Percentiles rank a stretch among this genome's conserved stretches.
phyloP scores from a whole-genome alignment of 805 yeast genomes.

The Diddensiella transvaalensis region DNA sequence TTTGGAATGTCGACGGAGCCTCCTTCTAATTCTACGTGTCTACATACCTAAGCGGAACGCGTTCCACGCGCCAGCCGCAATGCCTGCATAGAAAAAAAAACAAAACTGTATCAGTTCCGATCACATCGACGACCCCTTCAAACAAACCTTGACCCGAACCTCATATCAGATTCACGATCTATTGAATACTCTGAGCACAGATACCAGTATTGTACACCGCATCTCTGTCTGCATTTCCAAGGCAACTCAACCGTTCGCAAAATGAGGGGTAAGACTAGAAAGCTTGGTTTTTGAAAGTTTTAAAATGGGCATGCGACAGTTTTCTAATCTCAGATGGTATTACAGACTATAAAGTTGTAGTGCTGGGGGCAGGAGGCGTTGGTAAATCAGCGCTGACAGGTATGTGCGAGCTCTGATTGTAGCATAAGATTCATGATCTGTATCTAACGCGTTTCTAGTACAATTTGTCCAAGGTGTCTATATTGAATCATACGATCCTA shows the following conservation, averaged over 20 bases:
- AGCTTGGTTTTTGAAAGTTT: too few species aligned
- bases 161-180: too few species aligned
- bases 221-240: too few species aligned
- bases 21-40: too few species aligned
- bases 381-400: constrained; percentile 87
- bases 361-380: constrained; percentile 95
- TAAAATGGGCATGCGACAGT: too few species aligned
- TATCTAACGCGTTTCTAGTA: constrained; percentile 38
- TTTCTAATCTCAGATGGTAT: too few species aligned
- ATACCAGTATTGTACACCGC: too few species aligned
- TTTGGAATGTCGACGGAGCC: too few species aligned
- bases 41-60: background rate
- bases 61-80: constrained; percentile 1
- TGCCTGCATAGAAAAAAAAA: background rate
- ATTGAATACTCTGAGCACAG: too few species aligned
- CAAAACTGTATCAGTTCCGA: background rate
- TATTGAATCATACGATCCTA: constrained; percentile 91
- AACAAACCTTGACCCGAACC: too few species aligned
- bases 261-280: background rate
- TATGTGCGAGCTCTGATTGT: constrained; percentile 6
- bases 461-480: constrained; percentile 89
- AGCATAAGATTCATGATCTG: background rate
- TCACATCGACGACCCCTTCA: too few species aligned
- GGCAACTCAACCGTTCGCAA: too few species aligned
- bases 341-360: constrained; percentile 80